These are phyloP conservation scores for Mycosarcoma mackinlayi DNA, from an alignment of 1,284 basidiomycete species.

Conservation along the genomic window DNA sequence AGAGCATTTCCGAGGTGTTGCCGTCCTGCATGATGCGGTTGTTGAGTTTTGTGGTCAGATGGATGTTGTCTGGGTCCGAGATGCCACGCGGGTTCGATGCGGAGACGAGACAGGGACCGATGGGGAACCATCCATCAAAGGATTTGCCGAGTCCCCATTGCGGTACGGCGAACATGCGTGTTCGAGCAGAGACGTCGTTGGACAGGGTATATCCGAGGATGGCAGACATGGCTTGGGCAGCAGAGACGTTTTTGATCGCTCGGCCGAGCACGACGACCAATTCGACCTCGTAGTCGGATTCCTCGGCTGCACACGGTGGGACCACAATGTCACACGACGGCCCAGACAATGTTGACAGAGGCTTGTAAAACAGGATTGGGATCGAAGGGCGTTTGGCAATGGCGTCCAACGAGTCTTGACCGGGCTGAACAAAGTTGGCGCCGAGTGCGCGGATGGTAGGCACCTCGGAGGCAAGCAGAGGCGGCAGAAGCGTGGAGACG, in stretches of 20 bases:
- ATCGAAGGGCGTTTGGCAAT: constrained; percentile 33
- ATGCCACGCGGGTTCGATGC: constrained; percentile 71
- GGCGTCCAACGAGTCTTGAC: constrained; percentile 32
- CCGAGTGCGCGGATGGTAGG: constrained; percentile 39
- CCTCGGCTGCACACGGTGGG: constrained; percentile 33
- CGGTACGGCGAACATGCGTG: constrained; percentile 52
- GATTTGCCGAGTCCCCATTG: constrained; percentile 57
- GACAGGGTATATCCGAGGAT: constrained; percentile 52
- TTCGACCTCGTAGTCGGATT: constrained; percentile 61
- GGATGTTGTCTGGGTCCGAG: constrained; percentile 77
- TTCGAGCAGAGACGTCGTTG: constrained; percentile 54
- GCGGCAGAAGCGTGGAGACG: constrained; percentile 41
- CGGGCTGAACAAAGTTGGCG: constrained; percentile 48
- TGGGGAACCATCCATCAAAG: constrained; percentile 51
- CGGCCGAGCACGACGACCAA: constrained; percentile 47
- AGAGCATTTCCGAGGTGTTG: constrained; percentile 71
- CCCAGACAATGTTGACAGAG: constrained; percentile 30
- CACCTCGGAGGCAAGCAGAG: constrained; percentile 27
- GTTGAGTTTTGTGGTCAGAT: constrained; percentile 78
- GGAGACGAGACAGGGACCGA: constrained; percentile 39
- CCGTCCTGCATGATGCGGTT: constrained; percentile 79
- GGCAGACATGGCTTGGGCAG: constrained; percentile 31
- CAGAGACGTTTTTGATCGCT: constrained; percentile 38
- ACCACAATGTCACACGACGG: constrained; percentile 42
- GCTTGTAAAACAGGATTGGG: constrained; percentile 61